Conservation (phyloP, 192 early-diverging fungal genomes). For the Spinellus fusiger region DNA sequence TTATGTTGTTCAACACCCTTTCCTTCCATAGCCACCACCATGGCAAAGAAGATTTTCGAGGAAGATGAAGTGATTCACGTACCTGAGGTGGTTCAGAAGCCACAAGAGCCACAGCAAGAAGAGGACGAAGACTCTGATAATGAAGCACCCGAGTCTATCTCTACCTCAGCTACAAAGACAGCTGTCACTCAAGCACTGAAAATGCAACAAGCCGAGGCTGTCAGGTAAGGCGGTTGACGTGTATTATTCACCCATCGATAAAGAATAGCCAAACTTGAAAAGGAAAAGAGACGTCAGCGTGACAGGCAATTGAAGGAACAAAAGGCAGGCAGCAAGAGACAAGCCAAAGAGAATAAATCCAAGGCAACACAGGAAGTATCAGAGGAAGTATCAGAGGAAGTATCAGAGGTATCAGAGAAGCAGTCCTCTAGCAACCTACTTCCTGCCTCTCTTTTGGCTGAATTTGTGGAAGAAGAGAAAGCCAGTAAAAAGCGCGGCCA, state of each 20-base stretch:
- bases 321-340: background rate
- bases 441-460: conserved; percentile 13
- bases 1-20: too few relatives aligned
- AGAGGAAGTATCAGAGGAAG: background rate
- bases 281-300: conserved; percentile 32
- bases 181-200: conserved; percentile 3
- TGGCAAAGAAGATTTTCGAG: conserved; percentile 14
- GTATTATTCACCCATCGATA: background rate
- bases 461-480: conserved; percentile 16
- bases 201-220: conserved; percentile 18
- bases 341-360: background rate
- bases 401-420: background rate
- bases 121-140: conserved; percentile 26
- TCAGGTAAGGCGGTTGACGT: conserved; percentile 17
- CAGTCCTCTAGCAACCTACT: conserved; percentile 13
- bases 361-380: background rate
- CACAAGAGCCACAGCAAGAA: background rate
- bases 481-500: conserved; percentile 22
- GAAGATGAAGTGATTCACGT: conserved; percentile 16
- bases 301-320: conserved; percentile 32
- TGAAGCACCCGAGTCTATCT: conserved; percentile 33
- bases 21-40: background rate
- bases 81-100: conserved; percentile 3
- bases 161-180: conserved; percentile 11
- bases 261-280: conserved; percentile 11